These are phyloP conservation scores for Microsporum audouinii DNA, from an alignment of 2,329 filamentous ascomycete genomes.

Conservation along the genomic window DNA sequence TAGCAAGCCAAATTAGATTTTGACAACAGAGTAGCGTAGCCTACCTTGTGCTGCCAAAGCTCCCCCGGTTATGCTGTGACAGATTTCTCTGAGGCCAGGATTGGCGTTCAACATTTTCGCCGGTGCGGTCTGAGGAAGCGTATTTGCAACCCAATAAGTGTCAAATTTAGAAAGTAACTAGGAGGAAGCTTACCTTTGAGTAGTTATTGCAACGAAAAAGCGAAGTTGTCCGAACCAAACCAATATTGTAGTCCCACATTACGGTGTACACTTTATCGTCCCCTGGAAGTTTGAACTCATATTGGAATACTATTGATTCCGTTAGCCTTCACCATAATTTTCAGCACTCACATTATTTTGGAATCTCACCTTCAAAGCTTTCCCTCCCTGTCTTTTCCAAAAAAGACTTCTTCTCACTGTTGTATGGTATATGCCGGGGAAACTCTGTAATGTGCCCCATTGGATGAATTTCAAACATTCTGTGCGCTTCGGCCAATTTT, in stretches of 20 bases:
- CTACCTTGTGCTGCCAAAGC: constrained; percentile 79
- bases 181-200: constrained; percentile 56
- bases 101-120: constrained; percentile 72
- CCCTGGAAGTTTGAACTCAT: constrained; percentile 62
- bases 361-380: constrained; percentile 30
- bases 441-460: constrained; percentile 49
- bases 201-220: constrained; percentile 88
- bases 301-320: constrained; percentile 59
- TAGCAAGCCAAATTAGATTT: constrained; percentile 1
- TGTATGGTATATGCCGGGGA: constrained; percentile 77
- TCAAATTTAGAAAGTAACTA: not conserved
- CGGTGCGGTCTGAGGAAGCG: constrained; percentile 58
- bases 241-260: constrained; percentile 96
- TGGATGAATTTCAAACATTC: constrained; percentile 54
- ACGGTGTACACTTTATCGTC: constrained; percentile 59
- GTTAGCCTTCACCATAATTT: not conserved
- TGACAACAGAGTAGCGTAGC: not conserved
- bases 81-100: constrained; percentile 73
- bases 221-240: constrained; percentile 83
- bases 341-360: not conserved
- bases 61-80: constrained; percentile 88
- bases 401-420: constrained; percentile 86
- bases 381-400: constrained; percentile 75
- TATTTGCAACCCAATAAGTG: not conserved
- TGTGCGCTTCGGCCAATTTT: constrained; percentile 46